Base-by-base conservation (phyloP, 1,284 basidiomycete species). In the Mrakiaceae sp. region DNA sequence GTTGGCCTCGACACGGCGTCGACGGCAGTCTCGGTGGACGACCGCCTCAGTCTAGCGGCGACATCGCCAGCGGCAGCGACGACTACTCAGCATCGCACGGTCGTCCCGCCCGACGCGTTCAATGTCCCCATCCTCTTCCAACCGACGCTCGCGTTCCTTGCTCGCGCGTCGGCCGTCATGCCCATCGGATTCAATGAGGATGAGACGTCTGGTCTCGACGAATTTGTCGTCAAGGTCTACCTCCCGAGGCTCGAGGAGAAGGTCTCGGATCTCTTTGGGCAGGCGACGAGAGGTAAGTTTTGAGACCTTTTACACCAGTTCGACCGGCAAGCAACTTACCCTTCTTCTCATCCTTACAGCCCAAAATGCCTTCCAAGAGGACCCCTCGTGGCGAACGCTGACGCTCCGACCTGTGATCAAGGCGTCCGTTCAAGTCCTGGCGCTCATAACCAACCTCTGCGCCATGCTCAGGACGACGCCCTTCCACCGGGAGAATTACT, bases 181-280 rank as follows among this genome's bases (percentile, higher is more conserved):
- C 90, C 90, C 1, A 81, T 84, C 39, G 27, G 27, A 2, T 27
- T 27, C 27, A 27, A 27, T 27, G 27, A 27, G 27, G 62, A 63
- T 16, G 62, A 63, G 40, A 63, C 52, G 27, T 55, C 70, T 3
- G 74, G 74, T 5, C 70, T 99, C 66, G 92, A 98, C 68, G 92
- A 98, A 64, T 98, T 98, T 74, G 93, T 99, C 6, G 80, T 91
- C 62, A 88, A 87, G 68, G 87, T 93, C 0, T 98, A 97, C 77
- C 78, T 98, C 53, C 94, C 95, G 0, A 92, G 96, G 74, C 77
- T 98, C 67, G 94, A 98, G 75, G 94, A 98, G 71, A 95, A 93
- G 75, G 91, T 97, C 52, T 86, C 88, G 0, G 80, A 83, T 60
- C 79, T 95, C 46, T 97, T 97, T 77, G 90, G 91, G 73, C 83